These are phyloP conservation scores for Coelastrella sp. DNA, from an alignment of 139 green algal genomes.

Conservation along the genomic window DNA sequence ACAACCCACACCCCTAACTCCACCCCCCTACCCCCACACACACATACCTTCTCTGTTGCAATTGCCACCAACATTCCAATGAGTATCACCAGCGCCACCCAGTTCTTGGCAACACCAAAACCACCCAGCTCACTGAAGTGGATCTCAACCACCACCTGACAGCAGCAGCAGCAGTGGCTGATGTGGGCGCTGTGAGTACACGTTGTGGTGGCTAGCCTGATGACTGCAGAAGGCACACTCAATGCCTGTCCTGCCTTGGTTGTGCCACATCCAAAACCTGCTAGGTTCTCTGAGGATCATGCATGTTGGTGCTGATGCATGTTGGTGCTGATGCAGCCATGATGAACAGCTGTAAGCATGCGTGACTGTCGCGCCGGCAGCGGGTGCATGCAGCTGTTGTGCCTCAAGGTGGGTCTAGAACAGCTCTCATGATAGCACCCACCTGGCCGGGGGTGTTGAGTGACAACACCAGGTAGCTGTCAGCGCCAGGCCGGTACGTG, in stretches of 20 bases:
- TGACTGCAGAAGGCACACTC: background rate
- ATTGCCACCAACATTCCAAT: constrained; percentile 57
- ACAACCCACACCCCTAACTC: no score
- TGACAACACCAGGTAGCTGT: constrained; percentile 30
- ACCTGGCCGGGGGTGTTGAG: constrained; percentile 30
- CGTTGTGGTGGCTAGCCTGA: background rate
- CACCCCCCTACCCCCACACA: background rate
- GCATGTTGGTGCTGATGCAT: background rate
- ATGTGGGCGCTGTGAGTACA: background rate
- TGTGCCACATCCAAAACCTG: no score
- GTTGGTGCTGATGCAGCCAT: background rate
- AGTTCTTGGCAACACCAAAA: constrained; percentile 54
- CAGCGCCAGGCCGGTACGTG: background rate
- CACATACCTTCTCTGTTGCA: constrained; percentile 54
- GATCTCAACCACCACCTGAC: constrained; percentile 31
- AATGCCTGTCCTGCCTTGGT: no score
- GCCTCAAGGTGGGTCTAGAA: no score
- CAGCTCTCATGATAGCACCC: background rate
- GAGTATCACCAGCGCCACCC: constrained; percentile 58
- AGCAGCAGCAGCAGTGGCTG: constrained; percentile 8
- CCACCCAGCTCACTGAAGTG: constrained; percentile 40
- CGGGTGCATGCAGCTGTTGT: no score
- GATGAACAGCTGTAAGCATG: no score
- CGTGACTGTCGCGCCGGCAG: no score
- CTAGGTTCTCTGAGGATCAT: no score